These are phyloP conservation scores for Candida sojae DNA, from an alignment of 1,139 yeast genomes.

Conservation along the genomic window DNA sequence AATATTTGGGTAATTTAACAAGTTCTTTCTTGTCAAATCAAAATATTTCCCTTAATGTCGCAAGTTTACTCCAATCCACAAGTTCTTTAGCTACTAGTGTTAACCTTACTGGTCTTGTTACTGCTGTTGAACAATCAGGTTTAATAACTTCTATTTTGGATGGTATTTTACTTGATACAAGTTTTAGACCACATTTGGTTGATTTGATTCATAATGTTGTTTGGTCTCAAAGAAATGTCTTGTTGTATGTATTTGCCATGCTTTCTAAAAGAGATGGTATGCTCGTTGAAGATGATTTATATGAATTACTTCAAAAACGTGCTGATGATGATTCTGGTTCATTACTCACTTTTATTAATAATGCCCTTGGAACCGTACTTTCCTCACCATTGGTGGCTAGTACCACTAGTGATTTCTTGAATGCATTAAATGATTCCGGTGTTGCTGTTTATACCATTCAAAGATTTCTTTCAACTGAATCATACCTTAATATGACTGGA, in stretches of 20 bases:
- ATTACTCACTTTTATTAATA: constrained; percentile 30
- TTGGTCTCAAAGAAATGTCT: constrained; percentile 28
- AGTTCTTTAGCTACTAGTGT: constrained; percentile 12
- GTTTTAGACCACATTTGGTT: constrained; percentile 38
- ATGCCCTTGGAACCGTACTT: constrained; percentile 30
- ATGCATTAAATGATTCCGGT: constrained; percentile 47
- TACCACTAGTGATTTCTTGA: constrained; percentile 28
- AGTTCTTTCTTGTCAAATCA: constrained; percentile 18
- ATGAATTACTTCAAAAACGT: constrained; percentile 22
- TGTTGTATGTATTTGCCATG: constrained; percentile 26
- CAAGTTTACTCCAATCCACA: constrained; percentile 1
- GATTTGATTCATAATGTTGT: constrained; percentile 34
- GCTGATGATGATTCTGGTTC: constrained; percentile 20
- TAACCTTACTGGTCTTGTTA: constrained; percentile 27
- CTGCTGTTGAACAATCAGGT: constrained; percentile 33
- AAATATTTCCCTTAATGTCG: constrained; percentile 12
- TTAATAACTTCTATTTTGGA: constrained; percentile 34
- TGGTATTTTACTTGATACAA: constrained; percentile 38
- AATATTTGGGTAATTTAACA: constrained; percentile 33
- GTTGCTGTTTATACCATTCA: constrained; percentile 41
- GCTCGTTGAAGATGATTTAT: constrained; percentile 6
- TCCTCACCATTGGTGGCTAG: constrained; percentile 28
- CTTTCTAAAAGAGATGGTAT: constrained; percentile 21
- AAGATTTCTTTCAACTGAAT: constrained; percentile 35
- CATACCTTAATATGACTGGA: constrained; percentile 41